A percentile compares a stretch with the other conserved stretches of the same genome.
Evolutionary conservation across 2,329 filamentous ascomycete genomes (phyloP).

Genomic region (Magnaporthiopsis rhizophila): DNA sequence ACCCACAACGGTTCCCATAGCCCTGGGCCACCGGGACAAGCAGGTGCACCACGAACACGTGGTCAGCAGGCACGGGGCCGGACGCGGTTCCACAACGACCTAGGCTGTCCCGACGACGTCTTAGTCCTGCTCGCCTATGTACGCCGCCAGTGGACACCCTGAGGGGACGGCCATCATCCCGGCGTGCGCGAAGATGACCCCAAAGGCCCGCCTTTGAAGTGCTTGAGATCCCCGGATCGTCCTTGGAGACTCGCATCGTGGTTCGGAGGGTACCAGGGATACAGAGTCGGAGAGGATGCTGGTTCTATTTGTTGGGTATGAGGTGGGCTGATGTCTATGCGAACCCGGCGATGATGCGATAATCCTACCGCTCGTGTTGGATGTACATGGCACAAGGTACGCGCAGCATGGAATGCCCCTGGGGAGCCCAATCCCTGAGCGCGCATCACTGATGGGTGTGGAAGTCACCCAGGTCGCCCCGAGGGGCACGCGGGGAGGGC

Average conservation of each 20-base stretch:
- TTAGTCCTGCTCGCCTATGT: no score
- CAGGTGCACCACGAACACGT: no score
- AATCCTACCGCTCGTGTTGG: no score
- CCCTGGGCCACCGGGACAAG: no score
- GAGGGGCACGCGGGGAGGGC: neutral
- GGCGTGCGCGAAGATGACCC: neutral
- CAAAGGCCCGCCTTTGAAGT: no score
- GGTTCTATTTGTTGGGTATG: no score
- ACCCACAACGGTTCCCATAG: no score
- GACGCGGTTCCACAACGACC: neutral
- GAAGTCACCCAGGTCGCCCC: neutral
- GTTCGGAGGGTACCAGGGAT: neutral
- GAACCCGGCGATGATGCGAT: no score
- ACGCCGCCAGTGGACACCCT: no score
- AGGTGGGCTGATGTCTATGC: no score
- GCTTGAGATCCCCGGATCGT: neutral
- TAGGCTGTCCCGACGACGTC: neutral
- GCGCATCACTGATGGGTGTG: neutral
- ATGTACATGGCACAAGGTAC: no score
- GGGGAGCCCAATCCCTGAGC: neutral
- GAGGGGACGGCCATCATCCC: neutral
- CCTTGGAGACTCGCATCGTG: neutral
- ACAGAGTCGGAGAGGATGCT: no score
- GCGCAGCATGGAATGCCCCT: neutral
- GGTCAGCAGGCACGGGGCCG: neutral